Evolutionary conservation across 2,329 filamentous ascomycete genomes (phyloP), one percentile per base, ranked within the genome.

Genomic region (Penicillium vulpinum): DNA sequence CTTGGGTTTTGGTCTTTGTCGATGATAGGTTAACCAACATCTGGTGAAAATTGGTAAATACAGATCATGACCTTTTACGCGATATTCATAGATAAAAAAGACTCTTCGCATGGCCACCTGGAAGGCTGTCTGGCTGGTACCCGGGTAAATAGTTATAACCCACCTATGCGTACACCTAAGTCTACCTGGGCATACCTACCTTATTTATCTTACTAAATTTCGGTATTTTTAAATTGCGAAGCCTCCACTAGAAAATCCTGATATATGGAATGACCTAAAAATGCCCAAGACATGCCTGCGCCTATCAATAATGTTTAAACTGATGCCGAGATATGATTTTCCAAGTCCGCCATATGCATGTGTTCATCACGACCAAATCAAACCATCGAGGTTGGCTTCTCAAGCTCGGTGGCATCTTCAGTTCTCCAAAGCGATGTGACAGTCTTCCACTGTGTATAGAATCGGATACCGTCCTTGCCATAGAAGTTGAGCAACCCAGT

Each of bases 401-500:
- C 36, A 33, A 51, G 38, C 2, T 51, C 38, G 45, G 49, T 51
- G 16, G 49, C 49, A 51, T 51, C 38, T 18, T 51, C 49, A 15
- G 38, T 51, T 33, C 49, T 44, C 49, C 49, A 51, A 5, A 51
- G 49, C 21, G 49, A 51, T 3, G 49, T 51, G 6, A 51, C 49
- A 35, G 49, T 45, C 28, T 51, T 51, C 43, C 49, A 51, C 39
- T 51, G 49, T 8, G 49, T 51, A 35, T 51, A 51, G 39, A 51
- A 51, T 4, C 49, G 49, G 8, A 51, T 13, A 18, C 49, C 49
- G 3, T 51, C 49, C 22, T 51, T 51, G 5, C 49, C 49, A 11
- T 60, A 60, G 38, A 60, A 60, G 16, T 56, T 60, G 18, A 60
- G 89, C 88, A 51, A 13, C 51, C 93, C 92, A 44, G 92, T 92